Percentiles rank a stretch among this genome's conserved stretches.
Conservation (phyloP, 2,329 filamentous ascomycete species). For the Arthrinium puccinioides region DNA sequence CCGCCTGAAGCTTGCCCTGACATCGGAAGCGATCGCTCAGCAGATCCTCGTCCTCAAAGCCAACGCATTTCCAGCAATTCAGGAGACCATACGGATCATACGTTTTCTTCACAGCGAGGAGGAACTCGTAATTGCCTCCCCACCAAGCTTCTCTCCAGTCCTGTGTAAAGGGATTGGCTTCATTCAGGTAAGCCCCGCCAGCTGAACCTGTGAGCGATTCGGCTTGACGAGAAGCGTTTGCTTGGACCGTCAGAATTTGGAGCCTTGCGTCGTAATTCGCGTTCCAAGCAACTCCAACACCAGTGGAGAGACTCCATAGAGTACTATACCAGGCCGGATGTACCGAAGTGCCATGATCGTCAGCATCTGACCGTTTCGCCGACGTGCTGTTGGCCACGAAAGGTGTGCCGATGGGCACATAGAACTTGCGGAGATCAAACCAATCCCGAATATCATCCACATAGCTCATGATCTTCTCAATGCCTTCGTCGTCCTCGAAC, state of each 20-base stretch:
- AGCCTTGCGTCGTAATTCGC: constrained; percentile 12
- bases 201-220: constrained; percentile 16
- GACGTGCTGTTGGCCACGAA: constrained; percentile 8
- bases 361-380: neutral
- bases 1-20: constrained; percentile 9
- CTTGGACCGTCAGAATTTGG: constrained; percentile 9
- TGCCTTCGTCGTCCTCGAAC: constrained; percentile 10
- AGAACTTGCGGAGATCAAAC: constrained; percentile 12
- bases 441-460: constrained; percentile 5
- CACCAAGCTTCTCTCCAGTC: constrained; percentile 27
- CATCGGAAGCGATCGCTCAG: constrained; percentile 10
- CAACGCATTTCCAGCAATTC: constrained; percentile 16
- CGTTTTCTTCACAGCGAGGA: constrained; percentile 23
- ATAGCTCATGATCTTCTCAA: constrained; percentile 9
- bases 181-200: constrained; percentile 31
- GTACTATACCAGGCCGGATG: constrained; percentile 14
- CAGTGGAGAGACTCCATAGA: constrained; percentile 11
- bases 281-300: constrained; percentile 9
- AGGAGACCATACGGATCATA: constrained; percentile 25
- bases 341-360: constrained; percentile 8
- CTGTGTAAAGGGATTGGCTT: constrained; percentile 26
- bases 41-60: constrained; percentile 11
- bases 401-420: constrained; percentile 12
- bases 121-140: constrained; percentile 22
- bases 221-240: constrained; percentile 7